Conservation (phyloP, 306 rosid species). For the Lagenaria siceraria region DNA sequence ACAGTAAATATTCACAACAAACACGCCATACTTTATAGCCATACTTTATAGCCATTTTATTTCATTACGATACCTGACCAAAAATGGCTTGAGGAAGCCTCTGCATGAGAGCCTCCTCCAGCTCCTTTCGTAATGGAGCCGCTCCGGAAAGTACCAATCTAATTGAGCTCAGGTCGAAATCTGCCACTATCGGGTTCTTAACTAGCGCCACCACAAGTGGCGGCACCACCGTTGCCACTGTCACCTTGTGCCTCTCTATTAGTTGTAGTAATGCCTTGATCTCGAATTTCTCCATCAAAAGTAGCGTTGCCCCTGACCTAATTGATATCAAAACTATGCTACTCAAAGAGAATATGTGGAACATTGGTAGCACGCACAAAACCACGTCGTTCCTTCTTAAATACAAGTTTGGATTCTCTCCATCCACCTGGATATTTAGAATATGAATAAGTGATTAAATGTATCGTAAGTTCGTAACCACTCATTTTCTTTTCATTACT, state of each 20-base stretch:
- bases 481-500: no score
- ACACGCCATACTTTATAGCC: no score
- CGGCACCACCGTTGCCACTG: conserved; percentile 81
- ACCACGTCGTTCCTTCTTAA: conserved; percentile 44
- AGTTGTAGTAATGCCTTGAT: conserved; percentile 41
- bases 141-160: conserved; percentile 63
- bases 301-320: conserved; percentile 48
- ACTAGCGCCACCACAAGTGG: conserved; percentile 73
- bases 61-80: conserved; percentile 51
- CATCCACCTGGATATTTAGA: conserved; percentile 32
- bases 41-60: no score
- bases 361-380: conserved; percentile 72
- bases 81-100: conserved; percentile 61
- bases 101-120: conserved; percentile 48
- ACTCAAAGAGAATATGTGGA: conserved; percentile 66
- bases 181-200: conserved; percentile 52
- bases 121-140: conserved; percentile 81
- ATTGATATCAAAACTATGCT: conserved; percentile 51
- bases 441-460: not conserved
- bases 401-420: conserved; percentile 67
- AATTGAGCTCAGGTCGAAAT: conserved; percentile 56
- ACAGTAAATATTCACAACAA: no score
- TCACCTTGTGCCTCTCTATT: conserved; percentile 38
- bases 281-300: conserved; percentile 74
- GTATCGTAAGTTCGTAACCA: no score